phyloP scores from a whole-genome alignment of 1,139 yeast genomes.

The Hemisphaericaspora xylofermentans region DNA sequence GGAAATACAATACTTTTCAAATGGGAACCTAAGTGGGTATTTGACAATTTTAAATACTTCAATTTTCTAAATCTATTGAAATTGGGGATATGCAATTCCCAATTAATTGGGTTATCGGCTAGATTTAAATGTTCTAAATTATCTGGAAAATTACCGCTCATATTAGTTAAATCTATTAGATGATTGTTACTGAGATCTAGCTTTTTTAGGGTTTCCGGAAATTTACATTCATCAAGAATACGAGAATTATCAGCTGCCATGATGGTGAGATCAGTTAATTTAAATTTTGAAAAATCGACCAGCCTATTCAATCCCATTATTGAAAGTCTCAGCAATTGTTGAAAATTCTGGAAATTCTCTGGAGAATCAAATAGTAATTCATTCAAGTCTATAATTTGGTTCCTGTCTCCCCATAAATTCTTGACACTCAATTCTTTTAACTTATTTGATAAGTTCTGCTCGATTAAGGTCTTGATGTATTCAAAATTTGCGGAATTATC shows the following conservation, averaged over 20 bases:
- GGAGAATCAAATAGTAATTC: slow-evolving; percentile 5
- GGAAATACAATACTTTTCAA: slow-evolving; percentile 19
- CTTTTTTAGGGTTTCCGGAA: slow-evolving; percentile 14
- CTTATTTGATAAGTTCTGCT: slow-evolving; percentile 7
- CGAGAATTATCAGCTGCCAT: slow-evolving; percentile 2
- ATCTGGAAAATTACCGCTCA: slow-evolving; percentile 8
- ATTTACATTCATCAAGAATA: slow-evolving; percentile 5
- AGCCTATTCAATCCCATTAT: slow-evolving; percentile 4
- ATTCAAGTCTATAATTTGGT: slow-evolving; percentile 1
- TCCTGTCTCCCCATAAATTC: slow-evolving; percentile 4
- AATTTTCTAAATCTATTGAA: slow-evolving; percentile 15
- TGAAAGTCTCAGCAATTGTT: slow-evolving; percentile 2
- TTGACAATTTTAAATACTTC: slow-evolving; percentile 17
- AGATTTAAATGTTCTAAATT: slow-evolving; percentile 16
- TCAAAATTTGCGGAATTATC: slow-evolving; percentile 15
- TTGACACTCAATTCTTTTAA: slow-evolving; percentile 6
- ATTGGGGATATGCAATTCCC: slow-evolving; percentile 15
- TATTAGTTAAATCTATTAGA: slow-evolving; percentile 11
- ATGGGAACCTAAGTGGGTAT: slow-evolving; percentile 20
- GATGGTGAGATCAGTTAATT: slow-evolving; percentile 6
- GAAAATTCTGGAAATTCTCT: slow-evolving; percentile 1
- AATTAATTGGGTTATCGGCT: slow-evolving; percentile 27
- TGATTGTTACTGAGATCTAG: slow-evolving; percentile 18
- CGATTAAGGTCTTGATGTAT: slow-evolving; percentile 14
- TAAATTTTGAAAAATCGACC: slow-evolving; percentile 1